These are phyloP conservation scores for Debaryomyces sp. DNA, from an alignment of 1,139 yeast genomes.

Conservation along the genomic window DNA sequence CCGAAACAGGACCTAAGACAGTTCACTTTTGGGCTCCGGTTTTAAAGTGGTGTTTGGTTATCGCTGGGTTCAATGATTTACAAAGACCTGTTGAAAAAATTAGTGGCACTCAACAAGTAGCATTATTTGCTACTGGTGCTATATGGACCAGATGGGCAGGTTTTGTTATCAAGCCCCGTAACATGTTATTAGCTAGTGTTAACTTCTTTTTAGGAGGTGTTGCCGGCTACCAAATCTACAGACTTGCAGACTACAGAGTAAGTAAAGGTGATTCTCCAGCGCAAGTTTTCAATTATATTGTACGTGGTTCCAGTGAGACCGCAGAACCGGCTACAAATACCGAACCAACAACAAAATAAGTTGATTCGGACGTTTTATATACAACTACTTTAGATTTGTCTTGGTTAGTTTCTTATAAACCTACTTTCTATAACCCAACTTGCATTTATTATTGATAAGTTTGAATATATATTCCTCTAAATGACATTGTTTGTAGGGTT, in stretches of 20 bases:
- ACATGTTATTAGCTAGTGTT: constrained; percentile 84
- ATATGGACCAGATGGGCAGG: constrained; percentile 99
- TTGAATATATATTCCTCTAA: constrained; percentile 1
- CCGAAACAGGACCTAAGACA: constrained; percentile 94
- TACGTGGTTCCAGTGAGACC: constrained; percentile 32
- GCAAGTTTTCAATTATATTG: constrained; percentile 60
- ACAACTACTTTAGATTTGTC: not conserved
- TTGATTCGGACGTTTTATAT: not conserved
- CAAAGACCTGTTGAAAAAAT: constrained; percentile 90
- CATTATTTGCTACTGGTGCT: constrained; percentile 87
- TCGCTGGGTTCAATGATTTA: constrained; percentile 87
- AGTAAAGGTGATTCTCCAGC: constrained; percentile 49
- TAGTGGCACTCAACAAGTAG: constrained; percentile 89
- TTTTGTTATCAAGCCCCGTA: constrained; percentile 86
- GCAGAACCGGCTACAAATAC: not conserved
- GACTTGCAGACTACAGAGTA: constrained; percentile 69
- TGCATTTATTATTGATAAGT: constrained; percentile 1
- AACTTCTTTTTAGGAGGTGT: constrained; percentile 92
- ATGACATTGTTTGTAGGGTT: not conserved
- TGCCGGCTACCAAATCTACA: constrained; percentile 78
- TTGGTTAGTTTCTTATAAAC: not conserved
- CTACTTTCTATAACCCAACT: not conserved
- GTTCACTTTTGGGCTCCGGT: constrained; percentile 91
- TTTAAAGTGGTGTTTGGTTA: constrained; percentile 80
- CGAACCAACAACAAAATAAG: not conserved